Evolutionary conservation across 2,329 filamentous ascomycete genomes (phyloP), one percentile per base, ranked within the genome.

Genomic region (Xylariales sp.): DNA sequence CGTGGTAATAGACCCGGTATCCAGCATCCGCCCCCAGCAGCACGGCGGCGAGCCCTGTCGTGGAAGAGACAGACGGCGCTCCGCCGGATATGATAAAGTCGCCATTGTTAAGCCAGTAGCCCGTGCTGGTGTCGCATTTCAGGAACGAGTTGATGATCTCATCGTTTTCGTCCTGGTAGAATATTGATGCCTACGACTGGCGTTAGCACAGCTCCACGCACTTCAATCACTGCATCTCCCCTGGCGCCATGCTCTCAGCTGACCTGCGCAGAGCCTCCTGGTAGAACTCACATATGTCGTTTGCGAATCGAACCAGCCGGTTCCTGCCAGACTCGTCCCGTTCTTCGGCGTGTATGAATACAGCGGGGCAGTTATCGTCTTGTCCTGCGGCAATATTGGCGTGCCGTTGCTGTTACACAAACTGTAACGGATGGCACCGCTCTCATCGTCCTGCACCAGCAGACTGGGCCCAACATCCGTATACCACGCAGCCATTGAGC

Each of bases 1-100:
- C 63, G 46, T 66, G 63, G 42, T 58, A 67, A 48, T 59, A 66
- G 10, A 67, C 49, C 9, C 64, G 62, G 32, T 66, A 66, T 18
- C 63, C 64, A 2, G 51, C 44, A 5, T 47, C 48, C 1, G 44
- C 43, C 11, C 60, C 59, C 6, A 66, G 55, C n/a, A 64, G 46
- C 4, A 63, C 46, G 2, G 50, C 54, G 5, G 57, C 47, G 10
- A 68, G 42, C 3, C 58, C 60, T 1, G 62, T 59, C 31, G 52
- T 49, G 27, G 46, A 36, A 20, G 61, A 51, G 5, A 61, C 46
- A 18, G 52, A 48, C 4, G 54, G 45, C 5, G 52, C 49, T 3
- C 46, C 47, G 1, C 15, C 31, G 8, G 61, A 63, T 43, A 63
- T 54, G 28, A 57, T 37, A 34, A 50, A 62, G 43, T 56, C 59